These are phyloP conservation scores for Mimosa pudica DNA, from an alignment of 306 rosid species.

Conservation along the genomic window DNA sequence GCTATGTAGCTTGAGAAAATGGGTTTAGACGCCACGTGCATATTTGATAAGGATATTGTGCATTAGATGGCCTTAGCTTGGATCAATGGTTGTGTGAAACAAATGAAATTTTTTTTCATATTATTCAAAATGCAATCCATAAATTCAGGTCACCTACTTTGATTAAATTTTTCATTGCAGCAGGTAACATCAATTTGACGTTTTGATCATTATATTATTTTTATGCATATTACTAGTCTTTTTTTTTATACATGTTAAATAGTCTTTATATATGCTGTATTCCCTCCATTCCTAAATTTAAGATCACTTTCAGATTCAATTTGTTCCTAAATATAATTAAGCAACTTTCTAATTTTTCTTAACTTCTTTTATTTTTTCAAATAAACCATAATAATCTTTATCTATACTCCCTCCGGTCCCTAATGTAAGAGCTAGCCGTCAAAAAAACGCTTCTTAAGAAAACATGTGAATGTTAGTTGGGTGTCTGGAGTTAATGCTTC, in stretches of 20 bases:
- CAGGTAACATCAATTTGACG: background rate
- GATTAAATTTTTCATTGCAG: background rate
- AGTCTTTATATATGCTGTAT: too few species aligned
- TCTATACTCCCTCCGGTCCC: too few species aligned
- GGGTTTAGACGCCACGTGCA: conserved; percentile 10
- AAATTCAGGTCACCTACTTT: conserved; percentile 8
- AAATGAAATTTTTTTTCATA: background rate
- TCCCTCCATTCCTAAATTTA: too few species aligned
- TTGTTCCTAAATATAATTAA: too few species aligned
- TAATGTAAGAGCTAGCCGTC: too few species aligned
- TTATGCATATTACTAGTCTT: background rate
- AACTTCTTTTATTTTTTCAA: too few species aligned
- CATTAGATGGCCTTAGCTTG: background rate
- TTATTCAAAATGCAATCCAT: background rate
- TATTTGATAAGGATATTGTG: background rate
- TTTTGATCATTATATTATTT: background rate
- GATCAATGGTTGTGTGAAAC: background rate
- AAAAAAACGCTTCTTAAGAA: too few species aligned
- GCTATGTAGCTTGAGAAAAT: background rate
- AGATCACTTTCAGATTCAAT: too few species aligned
- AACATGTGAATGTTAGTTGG: too few species aligned
- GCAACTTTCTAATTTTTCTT: too few species aligned
- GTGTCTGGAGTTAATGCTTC: too few species aligned
- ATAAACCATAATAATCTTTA: too few species aligned
- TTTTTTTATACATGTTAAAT: background rate